These are phyloP conservation scores for Pinus albicaulis DNA, from an alignment of 75 land plant species.

Conservation along the genomic window DNA sequence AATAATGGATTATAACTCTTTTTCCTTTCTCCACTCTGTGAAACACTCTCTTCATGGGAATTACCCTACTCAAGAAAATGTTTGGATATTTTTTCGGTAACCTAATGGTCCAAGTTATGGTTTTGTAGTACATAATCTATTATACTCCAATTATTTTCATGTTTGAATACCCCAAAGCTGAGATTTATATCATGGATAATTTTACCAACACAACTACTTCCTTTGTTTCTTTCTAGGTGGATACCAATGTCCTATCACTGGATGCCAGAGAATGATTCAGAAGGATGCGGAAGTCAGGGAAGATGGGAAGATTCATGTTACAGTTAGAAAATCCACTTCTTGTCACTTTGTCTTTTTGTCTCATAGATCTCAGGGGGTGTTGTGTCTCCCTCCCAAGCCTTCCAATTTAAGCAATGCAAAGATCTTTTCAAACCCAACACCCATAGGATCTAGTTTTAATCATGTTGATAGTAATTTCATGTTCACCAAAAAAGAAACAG, in stretches of 20 bases:
- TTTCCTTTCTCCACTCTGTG: slow-evolving; percentile 84
- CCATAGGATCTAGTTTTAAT: slow-evolving; percentile 52
- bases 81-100: slow-evolving; percentile 64
- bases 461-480: slow-evolving; percentile 29
- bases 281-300: slow-evolving; percentile 83
- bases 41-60: slow-evolving; percentile 97
- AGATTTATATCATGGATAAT: slow-evolving; percentile 77
- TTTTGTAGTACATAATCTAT: slow-evolving; percentile 92
- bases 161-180: slow-evolving; percentile 88
- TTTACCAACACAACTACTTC: slow-evolving; percentile 83
- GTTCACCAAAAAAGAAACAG: slow-evolving; percentile 11
- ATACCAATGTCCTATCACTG: slow-evolving; percentile 81
- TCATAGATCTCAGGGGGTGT: slow-evolving; percentile 33
- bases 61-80: slow-evolving; percentile 86
- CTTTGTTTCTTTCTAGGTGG: slow-evolving; percentile 82
- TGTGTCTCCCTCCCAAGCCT: slow-evolving; percentile 68
- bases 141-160: slow-evolving; percentile 87
- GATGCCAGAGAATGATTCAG: slow-evolving; percentile 74
- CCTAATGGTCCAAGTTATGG: slow-evolving; percentile 88
- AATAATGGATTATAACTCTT: slow-evolving; percentile 93
- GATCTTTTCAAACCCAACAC: slow-evolving; percentile 30
- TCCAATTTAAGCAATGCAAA: slow-evolving; percentile 40
- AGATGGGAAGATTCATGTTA: slow-evolving; percentile 95
- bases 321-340: slow-evolving; percentile 76
- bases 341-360: slow-evolving; percentile 40